A percentile compares a stretch with the other conserved stretches of the same genome.
Conservation (phyloP, 768 basidiomycete genomes). For the Leccinellum rugosiceps region DNA sequence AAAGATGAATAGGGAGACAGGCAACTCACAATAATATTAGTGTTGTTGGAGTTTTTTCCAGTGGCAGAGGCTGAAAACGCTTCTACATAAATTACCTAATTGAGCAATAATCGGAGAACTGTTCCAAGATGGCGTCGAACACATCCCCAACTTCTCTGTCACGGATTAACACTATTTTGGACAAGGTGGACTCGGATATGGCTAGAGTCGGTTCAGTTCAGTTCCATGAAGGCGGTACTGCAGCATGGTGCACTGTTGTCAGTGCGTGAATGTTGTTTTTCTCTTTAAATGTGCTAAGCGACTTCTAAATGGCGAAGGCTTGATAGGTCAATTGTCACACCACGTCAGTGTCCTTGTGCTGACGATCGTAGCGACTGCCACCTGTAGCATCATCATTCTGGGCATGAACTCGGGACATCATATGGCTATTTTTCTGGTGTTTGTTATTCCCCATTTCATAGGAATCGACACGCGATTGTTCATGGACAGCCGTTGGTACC, state of each 20-base stretch:
- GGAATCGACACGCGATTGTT: background rate
- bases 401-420: slow-evolving; percentile 38
- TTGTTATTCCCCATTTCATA: slow-evolving; percentile 25
- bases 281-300: background rate
- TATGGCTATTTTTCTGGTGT: slow-evolving; percentile 49
- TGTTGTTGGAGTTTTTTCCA: background rate
- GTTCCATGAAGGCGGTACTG: slow-evolving; percentile 29
- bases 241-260: slow-evolving; percentile 22
- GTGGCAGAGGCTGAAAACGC: background rate
- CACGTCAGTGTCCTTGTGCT: too few species aligned
- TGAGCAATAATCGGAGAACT: background rate
- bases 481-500: too few species aligned
- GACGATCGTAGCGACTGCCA: too few species aligned
- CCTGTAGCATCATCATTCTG: too few species aligned
- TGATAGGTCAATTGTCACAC: too few species aligned
- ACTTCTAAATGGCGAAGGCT: too few species aligned
- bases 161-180: background rate
- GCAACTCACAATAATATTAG: background rate
- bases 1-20: background rate
- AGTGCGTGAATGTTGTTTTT: slow-evolving; percentile 15
- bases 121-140: too few species aligned
- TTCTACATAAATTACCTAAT: too few species aligned
- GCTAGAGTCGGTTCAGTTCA: background rate
- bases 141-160: too few species aligned
- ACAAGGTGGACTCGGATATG: background rate